phyloP scores from a whole-genome alignment of 257 asterid genomes.

The Mentha longifolia region DNA sequence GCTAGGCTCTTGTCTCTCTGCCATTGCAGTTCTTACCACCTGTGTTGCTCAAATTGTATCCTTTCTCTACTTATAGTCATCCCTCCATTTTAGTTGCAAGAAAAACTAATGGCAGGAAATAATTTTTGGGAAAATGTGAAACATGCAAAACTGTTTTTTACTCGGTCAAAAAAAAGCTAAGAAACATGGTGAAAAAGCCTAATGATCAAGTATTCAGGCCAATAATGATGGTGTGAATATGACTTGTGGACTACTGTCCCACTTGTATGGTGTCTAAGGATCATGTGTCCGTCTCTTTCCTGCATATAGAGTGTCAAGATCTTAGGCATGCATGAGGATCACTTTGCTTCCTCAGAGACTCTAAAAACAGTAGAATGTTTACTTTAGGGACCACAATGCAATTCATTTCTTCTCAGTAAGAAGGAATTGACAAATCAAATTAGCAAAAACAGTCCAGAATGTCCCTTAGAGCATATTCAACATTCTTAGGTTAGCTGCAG shows the following conservation, averaged over 20 bases:
- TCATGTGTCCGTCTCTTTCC: neutral
- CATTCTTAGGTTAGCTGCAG: conserved; percentile 19
- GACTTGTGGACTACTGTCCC: neutral
- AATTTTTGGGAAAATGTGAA: conserved; percentile 21
- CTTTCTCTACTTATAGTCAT: conserved; percentile 43
- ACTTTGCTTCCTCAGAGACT: neutral
- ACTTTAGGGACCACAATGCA: conserved; percentile 1
- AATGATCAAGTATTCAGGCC: conserved; percentile 16
- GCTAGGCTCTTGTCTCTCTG: conserved; percentile 76
- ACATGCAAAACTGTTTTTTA: conserved; percentile 6
- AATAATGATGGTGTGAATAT: conserved; percentile 15
- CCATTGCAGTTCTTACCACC: conserved; percentile 84
- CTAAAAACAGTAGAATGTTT: neutral
- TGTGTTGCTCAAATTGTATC: conserved; percentile 96
- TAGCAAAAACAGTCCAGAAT: neutral
- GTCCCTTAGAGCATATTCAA: neutral
- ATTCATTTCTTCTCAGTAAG: neutral
- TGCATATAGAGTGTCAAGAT: neutral
- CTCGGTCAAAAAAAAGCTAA: neutral
- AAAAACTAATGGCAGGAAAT: conserved; percentile 14
- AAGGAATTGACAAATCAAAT: neutral
- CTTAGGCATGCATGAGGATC: conserved; percentile 7
- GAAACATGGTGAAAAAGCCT: neutral
- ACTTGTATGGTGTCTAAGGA: conserved; percentile 20
- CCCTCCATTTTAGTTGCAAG: conserved; percentile 3